A percentile compares a stretch with the other conserved stretches of the same genome.
Evolutionary conservation across 352 stramenopile species (phyloP).

Genomic region (Globisporangium cystogenes): DNA sequence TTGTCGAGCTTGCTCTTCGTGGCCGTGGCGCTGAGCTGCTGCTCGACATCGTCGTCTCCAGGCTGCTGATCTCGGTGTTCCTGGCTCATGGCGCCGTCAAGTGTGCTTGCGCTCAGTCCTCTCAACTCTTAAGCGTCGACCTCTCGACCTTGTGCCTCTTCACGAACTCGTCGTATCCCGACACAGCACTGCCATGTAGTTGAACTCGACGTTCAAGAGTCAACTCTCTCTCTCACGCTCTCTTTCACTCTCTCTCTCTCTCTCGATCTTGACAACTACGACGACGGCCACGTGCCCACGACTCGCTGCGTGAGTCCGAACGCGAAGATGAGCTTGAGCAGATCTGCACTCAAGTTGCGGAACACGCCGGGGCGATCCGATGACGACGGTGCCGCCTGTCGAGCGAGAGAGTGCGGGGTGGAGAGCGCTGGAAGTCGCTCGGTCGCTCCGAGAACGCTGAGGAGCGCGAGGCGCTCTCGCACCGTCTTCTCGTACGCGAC

Average conservation of each 20-base stretch:
- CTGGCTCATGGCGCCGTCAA: constrained; percentile 2
- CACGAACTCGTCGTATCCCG: too few species aligned
- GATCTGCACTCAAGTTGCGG: not conserved
- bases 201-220: too few species aligned
- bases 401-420: not conserved
- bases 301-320: not conserved
- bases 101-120: too few species aligned
- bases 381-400: too few species aligned
- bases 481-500: not conserved
- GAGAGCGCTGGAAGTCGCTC: not conserved
- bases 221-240: too few species aligned
- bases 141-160: not conserved
- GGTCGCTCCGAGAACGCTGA: not conserved
- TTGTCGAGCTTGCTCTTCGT: constrained; percentile 81
- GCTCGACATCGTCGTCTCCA: constrained; percentile 5
- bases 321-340: not conserved
- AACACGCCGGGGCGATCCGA: not conserved
- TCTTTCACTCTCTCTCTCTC: not conserved
- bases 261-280: not conserved
- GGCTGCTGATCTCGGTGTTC: constrained; percentile 6
- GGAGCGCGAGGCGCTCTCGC: not conserved
- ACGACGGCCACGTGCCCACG: not conserved
- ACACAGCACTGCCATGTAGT: too few species aligned
- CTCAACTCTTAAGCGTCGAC: too few species aligned
- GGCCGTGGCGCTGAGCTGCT: constrained; percentile 52